Evolutionary conservation across 2,329 filamentous ascomycete genomes (phyloP).

Genomic region (Clonostachys sp.): DNA sequence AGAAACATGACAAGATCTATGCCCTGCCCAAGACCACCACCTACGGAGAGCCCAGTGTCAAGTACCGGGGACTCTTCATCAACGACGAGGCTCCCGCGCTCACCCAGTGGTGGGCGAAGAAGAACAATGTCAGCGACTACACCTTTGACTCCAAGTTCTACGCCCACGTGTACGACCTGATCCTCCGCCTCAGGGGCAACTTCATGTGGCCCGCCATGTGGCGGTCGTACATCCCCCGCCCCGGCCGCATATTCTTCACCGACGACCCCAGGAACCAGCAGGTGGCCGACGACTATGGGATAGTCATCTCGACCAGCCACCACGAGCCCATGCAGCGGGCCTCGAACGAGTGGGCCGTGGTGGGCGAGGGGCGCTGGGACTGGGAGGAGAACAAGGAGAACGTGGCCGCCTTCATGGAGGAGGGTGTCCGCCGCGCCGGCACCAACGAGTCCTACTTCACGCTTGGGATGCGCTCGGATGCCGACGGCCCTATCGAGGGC

Average conservation of each 20-base stretch:
- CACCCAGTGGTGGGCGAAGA: conserved; percentile 62
- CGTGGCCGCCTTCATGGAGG: conserved; percentile 48
- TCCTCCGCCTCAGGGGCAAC: conserved; percentile 65
- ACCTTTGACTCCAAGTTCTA: conserved; percentile 56
- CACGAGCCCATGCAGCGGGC: conserved; percentile 58
- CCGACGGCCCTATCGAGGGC: conserved; percentile 32
- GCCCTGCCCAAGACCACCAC: conserved; percentile 47
- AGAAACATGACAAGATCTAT: conserved; percentile 47
- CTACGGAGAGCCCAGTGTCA: conserved; percentile 57
- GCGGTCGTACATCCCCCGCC: conserved; percentile 34
- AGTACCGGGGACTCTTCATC: conserved; percentile 66
- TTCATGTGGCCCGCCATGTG: conserved; percentile 71
- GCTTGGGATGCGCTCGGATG: conserved; percentile 48
- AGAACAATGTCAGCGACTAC: conserved; percentile 36
- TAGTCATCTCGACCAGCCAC: conserved; percentile 57
- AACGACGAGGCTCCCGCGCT: conserved; percentile 67
- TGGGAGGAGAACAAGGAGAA: conserved; percentile 49
- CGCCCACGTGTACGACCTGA: conserved; percentile 62
- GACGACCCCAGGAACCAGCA: conserved; percentile 65
- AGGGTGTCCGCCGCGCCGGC: conserved; percentile 45
- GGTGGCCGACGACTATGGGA: conserved; percentile 58
- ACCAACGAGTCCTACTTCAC: conserved; percentile 53
- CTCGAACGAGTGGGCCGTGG: conserved; percentile 33
- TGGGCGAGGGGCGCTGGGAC: conserved; percentile 43
- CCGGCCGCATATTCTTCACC: conserved; percentile 59